phyloP scores from a whole-genome alignment of 208 protist species.

The Lotmaria passim region DNA sequence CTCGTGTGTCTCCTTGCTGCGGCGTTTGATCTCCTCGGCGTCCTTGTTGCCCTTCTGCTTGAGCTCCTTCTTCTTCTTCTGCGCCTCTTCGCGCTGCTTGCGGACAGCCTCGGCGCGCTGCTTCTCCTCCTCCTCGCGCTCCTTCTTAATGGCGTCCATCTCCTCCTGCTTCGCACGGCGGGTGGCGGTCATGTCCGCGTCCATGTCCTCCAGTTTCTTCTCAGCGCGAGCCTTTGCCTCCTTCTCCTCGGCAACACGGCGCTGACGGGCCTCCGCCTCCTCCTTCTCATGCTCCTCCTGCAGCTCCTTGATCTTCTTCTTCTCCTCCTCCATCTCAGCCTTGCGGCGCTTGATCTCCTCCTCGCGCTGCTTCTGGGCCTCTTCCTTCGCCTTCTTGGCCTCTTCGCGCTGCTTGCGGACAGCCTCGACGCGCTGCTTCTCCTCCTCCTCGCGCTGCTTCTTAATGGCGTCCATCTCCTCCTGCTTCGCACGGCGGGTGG shows the following conservation, averaged over 20 bases:
- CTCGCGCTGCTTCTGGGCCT: slow-evolving; percentile 37
- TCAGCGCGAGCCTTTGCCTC: slow-evolving; percentile 36
- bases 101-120: slow-evolving; percentile 31
- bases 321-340: slow-evolving; percentile 31
- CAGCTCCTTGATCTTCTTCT: slow-evolving; percentile 41
- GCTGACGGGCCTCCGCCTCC: slow-evolving; percentile 36
- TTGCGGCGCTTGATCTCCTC: slow-evolving; percentile 51
- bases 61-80: slow-evolving; percentile 16
- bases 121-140: slow-evolving; percentile 42
- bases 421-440: slow-evolving; percentile 34
- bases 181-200: slow-evolving; percentile 24
- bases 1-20: slow-evolving; percentile 5
- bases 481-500: slow-evolving; percentile 24
- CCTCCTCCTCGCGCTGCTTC: slow-evolving; percentile 43
- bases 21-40: slow-evolving; percentile 22
- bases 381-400: slow-evolving; percentile 35
- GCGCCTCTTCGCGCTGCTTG: slow-evolving; percentile 36
- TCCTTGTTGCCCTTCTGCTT: slow-evolving; percentile 20
- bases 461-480: slow-evolving; percentile 28
- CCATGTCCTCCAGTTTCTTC: slow-evolving; percentile 33
- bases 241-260: slow-evolving; percentile 34
- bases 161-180: slow-evolving; percentile 30
- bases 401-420: slow-evolving; percentile 39
- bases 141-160: slow-evolving; percentile 21
- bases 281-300: slow-evolving; percentile 47